These are phyloP conservation scores for Melampsora occidentalis DNA, from an alignment of 1,284 basidiomycete genomes.

Conservation along the genomic window DNA sequence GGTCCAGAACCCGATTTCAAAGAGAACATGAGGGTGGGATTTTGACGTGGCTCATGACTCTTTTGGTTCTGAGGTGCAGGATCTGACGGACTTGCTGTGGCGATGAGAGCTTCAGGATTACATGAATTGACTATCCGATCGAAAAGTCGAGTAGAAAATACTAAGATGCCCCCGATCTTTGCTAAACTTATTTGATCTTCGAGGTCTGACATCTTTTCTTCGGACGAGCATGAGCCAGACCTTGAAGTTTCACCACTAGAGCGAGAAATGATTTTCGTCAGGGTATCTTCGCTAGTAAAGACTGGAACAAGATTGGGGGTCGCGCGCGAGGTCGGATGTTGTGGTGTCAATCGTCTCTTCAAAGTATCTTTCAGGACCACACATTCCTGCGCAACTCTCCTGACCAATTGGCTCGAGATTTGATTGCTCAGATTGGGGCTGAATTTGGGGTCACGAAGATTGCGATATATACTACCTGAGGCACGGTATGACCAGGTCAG, in stretches of 20 bases:
- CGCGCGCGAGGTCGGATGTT: background rate
- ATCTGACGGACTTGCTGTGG: background rate
- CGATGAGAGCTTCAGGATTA: background rate
- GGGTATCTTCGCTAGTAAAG: conserved; percentile 11
- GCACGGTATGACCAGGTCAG: background rate
- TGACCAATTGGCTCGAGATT: conserved; percentile 25
- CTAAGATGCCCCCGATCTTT: background rate
- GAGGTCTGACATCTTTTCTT: background rate
- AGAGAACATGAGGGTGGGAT: conserved; percentile 20
- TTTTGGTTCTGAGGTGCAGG: background rate
- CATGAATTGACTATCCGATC: background rate
- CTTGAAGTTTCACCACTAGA: background rate
- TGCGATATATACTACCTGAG: conserved; percentile 34
- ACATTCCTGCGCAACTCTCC: conserved; percentile 33
- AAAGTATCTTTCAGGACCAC: conserved; percentile 9
- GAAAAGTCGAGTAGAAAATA: background rate
- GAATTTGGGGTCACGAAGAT: conserved; percentile 25
- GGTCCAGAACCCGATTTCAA: conserved; percentile 14
- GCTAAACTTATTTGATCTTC: background rate
- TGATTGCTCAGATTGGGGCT: conserved; percentile 26
- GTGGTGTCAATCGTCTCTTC: background rate
- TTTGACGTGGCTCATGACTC: background rate
- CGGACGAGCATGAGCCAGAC: background rate
- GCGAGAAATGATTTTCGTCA: conserved; percentile 2
- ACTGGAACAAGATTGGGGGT: background rate